These are phyloP conservation scores for Diaporthe helianthi DNA, from an alignment of 2,329 filamentous ascomycete species.

Conservation along the genomic window DNA sequence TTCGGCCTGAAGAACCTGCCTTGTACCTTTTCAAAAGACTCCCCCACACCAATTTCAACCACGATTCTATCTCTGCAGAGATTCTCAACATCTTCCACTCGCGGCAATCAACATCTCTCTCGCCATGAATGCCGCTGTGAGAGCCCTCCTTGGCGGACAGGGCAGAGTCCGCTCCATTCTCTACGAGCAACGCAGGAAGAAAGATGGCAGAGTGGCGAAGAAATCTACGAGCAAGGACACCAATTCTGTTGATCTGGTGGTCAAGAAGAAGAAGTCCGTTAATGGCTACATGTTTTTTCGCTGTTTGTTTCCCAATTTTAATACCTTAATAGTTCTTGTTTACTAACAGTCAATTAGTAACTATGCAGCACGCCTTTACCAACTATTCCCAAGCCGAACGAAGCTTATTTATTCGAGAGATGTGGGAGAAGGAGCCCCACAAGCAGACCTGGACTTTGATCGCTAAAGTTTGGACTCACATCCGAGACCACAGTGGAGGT, in stretches of 20 bases:
- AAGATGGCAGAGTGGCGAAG: conserved; percentile 3
- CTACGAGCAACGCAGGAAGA: not conserved
- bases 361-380: not conserved
- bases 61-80: not conserved
- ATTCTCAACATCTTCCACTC: not conserved
- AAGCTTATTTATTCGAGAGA: conserved; percentile 1
- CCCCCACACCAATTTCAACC: not conserved
- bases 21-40: not conserved
- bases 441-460: conserved; percentile 22
- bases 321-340: not conserved
- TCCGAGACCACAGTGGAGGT: conserved; percentile 17
- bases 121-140: not conserved
- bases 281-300: conserved; percentile 30
- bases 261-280: conserved; percentile 24
- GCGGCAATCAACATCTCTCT: not conserved
- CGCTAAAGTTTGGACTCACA: conserved; percentile 24
- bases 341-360: not conserved
- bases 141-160: not conserved
- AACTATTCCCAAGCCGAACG: not conserved
- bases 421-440: conserved; percentile 30
- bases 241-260: not conserved
- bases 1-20: not conserved
- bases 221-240: not conserved
- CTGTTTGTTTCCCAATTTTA: conserved; percentile 11
- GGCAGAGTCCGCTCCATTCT: not conserved